Conservation (phyloP, 805 yeast species). For the Kregervanrija pseudodelftensis region DNA sequence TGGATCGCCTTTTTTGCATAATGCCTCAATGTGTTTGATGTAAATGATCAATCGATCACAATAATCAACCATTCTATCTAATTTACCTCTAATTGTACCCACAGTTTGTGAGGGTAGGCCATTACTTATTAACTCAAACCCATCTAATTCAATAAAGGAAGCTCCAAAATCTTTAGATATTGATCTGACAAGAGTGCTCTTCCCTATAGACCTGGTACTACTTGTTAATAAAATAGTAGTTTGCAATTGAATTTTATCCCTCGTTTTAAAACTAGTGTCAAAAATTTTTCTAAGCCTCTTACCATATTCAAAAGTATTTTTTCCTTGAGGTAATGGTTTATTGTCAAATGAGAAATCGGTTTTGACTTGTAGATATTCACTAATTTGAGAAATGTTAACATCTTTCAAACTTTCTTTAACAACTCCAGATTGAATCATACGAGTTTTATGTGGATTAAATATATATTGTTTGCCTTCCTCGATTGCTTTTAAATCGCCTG, state of each 20-base stretch:
- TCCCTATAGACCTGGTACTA: conserved; percentile 71
- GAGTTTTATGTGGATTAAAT: conserved; percentile 62
- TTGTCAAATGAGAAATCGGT: conserved; percentile 8
- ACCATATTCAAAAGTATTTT: conserved; percentile 39
- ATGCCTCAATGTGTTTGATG: conserved; percentile 66
- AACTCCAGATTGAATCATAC: conserved; percentile 63
- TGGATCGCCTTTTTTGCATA: conserved; percentile 62
- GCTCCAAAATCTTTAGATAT: conserved; percentile 54
- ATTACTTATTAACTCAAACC: conserved; percentile 55
- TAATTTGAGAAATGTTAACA: conserved; percentile 1
- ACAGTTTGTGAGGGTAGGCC: conserved; percentile 58
- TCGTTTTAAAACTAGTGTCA: conserved; percentile 37
- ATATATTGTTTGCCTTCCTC: conserved; percentile 35
- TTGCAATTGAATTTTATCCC: conserved; percentile 33
- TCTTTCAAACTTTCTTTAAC: conserved; percentile 32
- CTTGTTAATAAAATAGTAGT: conserved; percentile 67
- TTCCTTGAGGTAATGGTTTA: conserved; percentile 4
- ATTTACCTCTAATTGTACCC: conserved; percentile 68
- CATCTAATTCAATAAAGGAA: conserved; percentile 62
- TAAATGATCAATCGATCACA: conserved; percentile 45
- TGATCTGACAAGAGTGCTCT: conserved; percentile 53
- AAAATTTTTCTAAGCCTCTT: conserved; percentile 46
- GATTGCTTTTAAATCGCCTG: conserved; percentile 17
- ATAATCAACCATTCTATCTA: conserved; percentile 52
- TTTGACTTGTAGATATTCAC: conserved; percentile 7